Evolutionary conservation across 495 filamentous ascomycete species (phyloP).

Genomic region (Lentithecium fluviatile): DNA sequence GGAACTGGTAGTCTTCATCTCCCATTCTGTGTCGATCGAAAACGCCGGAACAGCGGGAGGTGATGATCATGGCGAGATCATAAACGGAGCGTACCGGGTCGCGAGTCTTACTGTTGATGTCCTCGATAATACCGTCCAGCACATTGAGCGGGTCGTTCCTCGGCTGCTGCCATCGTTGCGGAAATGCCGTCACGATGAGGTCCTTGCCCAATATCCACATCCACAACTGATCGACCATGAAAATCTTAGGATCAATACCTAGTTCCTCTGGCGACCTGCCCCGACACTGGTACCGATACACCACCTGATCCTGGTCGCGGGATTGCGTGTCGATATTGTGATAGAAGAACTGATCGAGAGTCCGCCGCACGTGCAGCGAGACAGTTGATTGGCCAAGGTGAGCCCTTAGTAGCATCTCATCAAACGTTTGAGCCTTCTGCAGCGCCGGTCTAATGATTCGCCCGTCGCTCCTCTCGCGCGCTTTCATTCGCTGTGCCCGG

Average conservation of each 20-base stretch:
- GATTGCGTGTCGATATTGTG: conserved; percentile 66
- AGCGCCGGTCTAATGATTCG: conserved; percentile 20
- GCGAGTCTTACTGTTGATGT: conserved; percentile 67
- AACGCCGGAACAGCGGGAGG: conserved; percentile 61
- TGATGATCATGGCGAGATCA: conserved; percentile 66
- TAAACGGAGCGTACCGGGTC: conserved; percentile 62
- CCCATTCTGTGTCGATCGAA: conserved; percentile 64
- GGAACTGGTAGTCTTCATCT: conserved; percentile 64
- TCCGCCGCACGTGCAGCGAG: conserved; percentile 64
- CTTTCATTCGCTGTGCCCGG: conserved; percentile 43
- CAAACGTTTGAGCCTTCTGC: conserved; percentile 47
- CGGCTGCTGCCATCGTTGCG: conserved; percentile 68
- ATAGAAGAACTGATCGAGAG: conserved; percentile 71
- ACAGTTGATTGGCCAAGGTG: conserved; percentile 56
- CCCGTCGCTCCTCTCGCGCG: conserved; percentile 1
- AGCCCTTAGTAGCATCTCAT: conserved; percentile 64
- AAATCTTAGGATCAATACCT: conserved; percentile 58
- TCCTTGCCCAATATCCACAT: conserved; percentile 67
- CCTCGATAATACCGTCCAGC: conserved; percentile 63
- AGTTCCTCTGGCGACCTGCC: conserved; percentile 33
- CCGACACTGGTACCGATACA: conserved; percentile 61
- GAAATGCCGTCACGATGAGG: conserved; percentile 66
- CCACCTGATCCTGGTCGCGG: conserved; percentile 68
- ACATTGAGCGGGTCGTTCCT: conserved; percentile 67
- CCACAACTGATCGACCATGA: conserved; percentile 77